Conservation (phyloP, 768 basidiomycete genomes). For the Pisolithus marmoratus region DNA sequence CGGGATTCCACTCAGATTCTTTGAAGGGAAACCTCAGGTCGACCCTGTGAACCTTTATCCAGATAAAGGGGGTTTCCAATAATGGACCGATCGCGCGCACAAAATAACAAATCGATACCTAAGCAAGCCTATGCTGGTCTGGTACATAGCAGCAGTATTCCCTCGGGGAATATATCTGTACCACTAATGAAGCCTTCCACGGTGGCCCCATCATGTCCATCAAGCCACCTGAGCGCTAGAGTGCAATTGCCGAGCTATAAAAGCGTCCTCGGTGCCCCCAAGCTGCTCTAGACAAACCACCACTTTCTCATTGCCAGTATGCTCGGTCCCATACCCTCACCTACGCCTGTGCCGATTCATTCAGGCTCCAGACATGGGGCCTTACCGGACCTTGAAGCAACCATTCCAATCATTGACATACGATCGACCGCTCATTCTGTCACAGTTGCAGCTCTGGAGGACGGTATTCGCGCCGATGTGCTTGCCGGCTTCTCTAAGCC, state of each 20-base stretch:
- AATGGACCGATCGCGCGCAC: too few species aligned
- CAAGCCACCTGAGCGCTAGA: background rate
- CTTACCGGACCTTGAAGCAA: background rate
- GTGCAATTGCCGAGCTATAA: background rate
- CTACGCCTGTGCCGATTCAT: background rate
- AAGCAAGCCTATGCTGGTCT: too few species aligned
- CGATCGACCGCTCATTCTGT: background rate
- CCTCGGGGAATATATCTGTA: too few species aligned
- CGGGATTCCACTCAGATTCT: too few species aligned
- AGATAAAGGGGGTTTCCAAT: too few species aligned
- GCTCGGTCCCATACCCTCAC: background rate
- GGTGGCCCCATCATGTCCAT: background rate
- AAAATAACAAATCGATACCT: too few species aligned
- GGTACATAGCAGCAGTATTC: too few species aligned
- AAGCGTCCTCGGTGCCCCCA: background rate
- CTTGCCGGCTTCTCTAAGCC: background rate
- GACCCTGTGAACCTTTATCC: too few species aligned
- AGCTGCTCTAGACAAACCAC: background rate
- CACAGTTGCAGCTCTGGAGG: background rate
- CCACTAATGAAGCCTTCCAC: background rate
- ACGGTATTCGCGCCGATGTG: background rate
- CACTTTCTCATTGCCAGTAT: background rate
- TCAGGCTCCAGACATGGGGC: background rate
- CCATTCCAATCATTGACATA: slow-evolving; percentile 1
- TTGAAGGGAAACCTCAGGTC: too few species aligned